These are phyloP conservation scores for Fonsecaea monophora DNA, from an alignment of 2,329 filamentous ascomycete species.

Conservation along the genomic window DNA sequence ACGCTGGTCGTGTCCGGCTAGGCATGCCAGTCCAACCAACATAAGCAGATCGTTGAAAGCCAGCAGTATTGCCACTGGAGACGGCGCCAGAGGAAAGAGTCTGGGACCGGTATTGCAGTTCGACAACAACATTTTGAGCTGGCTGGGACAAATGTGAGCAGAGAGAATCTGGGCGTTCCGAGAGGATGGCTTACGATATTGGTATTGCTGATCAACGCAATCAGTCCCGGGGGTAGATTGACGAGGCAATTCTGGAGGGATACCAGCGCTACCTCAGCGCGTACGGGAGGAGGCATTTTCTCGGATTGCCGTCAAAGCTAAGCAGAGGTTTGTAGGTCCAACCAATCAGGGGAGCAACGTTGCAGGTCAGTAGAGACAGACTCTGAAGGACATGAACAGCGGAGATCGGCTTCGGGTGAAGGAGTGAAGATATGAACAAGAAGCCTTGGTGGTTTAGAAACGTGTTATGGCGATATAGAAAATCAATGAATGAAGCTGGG, in stretches of 20 bases:
- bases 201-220: conserved; percentile 82
- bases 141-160: conserved; percentile 46
- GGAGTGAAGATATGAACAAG: background rate
- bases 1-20: conserved; percentile 80
- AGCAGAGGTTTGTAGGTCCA: background rate
- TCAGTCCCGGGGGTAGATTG: conserved; percentile 85
- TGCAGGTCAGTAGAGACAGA: conserved; percentile 1
- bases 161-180: conserved; percentile 10
- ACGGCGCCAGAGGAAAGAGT: conserved; percentile 56
- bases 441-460: background rate
- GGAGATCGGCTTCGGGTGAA: background rate
- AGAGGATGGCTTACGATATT: conserved; percentile 72
- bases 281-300: conserved; percentile 57
- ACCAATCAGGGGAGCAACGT: background rate
- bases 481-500: background rate
- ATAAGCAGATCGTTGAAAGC: conserved; percentile 74
- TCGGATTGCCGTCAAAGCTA: background rate
- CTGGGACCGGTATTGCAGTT: conserved; percentile 76
- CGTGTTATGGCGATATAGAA: background rate
- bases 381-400: background rate
- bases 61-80: conserved; percentile 54
- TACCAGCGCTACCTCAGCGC: conserved; percentile 83
- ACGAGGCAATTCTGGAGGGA: conserved; percentile 94
- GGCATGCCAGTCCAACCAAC: conserved; percentile 98
- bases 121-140: conserved; percentile 94